Conservation (phyloP, 2,329 filamentous ascomycete species). For the Aspergillus tubingensis region DNA sequence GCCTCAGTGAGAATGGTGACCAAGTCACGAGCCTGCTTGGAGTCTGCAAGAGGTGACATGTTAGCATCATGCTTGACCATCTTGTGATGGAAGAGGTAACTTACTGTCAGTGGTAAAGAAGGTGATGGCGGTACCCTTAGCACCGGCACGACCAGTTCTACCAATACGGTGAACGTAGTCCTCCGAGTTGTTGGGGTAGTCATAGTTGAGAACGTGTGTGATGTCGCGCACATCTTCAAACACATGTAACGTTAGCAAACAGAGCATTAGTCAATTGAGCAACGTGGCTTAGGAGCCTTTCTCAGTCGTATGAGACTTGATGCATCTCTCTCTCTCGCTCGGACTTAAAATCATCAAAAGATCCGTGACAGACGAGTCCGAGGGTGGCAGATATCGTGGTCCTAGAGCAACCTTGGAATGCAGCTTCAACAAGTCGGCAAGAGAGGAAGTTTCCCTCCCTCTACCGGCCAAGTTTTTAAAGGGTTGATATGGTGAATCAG, state of each 20-base stretch:
- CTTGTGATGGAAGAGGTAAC: slow-evolving; percentile 44
- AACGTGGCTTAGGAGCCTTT: slow-evolving; percentile 52
- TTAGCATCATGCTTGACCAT: slow-evolving; percentile 12
- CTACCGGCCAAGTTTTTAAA: slow-evolving; percentile 60
- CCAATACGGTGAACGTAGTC: slow-evolving; percentile 71
- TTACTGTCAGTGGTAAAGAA: slow-evolving; percentile 99
- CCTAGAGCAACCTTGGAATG: slow-evolving; percentile 69
- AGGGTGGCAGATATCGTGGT: slow-evolving; percentile 62
- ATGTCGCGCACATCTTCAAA: slow-evolving; percentile 99
- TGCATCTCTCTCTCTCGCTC: slow-evolving; percentile 61
- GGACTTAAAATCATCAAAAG: slow-evolving; percentile 42
- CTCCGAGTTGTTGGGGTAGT: slow-evolving; percentile 92
- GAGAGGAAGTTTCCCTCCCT: slow-evolving; percentile 69
- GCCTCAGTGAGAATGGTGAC: slow-evolving; percentile 90
- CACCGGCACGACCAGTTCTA: slow-evolving; percentile 73
- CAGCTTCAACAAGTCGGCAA: slow-evolving; percentile 67
- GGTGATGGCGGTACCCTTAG: slow-evolving; percentile 93
- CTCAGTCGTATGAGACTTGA: slow-evolving; percentile 62
- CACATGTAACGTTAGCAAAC: slow-evolving; percentile 72
- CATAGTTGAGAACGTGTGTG: slow-evolving; percentile 99
- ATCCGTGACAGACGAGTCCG: slow-evolving; percentile 52
- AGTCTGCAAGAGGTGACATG: slow-evolving; percentile 56
- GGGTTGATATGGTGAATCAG: slow-evolving; percentile 74
- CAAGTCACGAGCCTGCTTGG: slow-evolving; percentile 95
- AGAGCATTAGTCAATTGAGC: slow-evolving; percentile 52